A percentile compares a stretch with the other conserved stretches of the same genome.
Evolutionary conservation across 306 rosid species (phyloP).

Genomic region (Malus sylvestris): DNA sequence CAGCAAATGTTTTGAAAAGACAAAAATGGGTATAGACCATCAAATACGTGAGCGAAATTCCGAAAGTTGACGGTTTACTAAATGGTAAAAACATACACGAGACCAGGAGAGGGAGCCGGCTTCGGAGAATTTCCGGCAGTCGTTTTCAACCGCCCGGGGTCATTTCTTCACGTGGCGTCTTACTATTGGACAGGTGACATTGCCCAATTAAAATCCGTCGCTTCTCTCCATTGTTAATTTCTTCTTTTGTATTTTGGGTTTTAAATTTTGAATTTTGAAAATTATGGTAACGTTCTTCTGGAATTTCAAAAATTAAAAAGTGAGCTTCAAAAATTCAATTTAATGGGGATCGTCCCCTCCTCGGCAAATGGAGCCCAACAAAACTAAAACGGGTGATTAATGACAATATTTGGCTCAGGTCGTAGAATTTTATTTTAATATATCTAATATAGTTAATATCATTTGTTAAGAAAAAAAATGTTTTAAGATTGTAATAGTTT

Average conservation of each 20-base stretch:
- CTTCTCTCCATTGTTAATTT: not conserved
- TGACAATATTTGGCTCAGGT: too few species aligned
- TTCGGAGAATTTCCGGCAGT: slow-evolving; percentile 9
- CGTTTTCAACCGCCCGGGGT: slow-evolving; percentile 34
- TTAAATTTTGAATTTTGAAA: slow-evolving; percentile 19
- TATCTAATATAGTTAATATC: accelerated
- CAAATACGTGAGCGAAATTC: slow-evolving; percentile 13
- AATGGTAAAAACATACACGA: not conserved
- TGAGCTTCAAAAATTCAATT: not conserved
- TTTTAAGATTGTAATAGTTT: too few species aligned
- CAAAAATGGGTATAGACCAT: not conserved
- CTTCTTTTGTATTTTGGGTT: not conserved
- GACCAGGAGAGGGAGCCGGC: not conserved
- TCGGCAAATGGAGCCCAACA: not conserved
- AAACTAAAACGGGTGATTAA: not conserved
- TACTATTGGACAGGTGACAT: slow-evolving; percentile 29
- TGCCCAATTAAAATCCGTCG: slow-evolving; percentile 7
- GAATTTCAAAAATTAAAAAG: not conserved
- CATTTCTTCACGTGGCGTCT: slow-evolving; percentile 16
- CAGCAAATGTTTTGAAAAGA: not conserved
- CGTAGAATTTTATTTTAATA: too few species aligned
- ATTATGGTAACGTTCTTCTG: not conserved
- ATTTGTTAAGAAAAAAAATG: accelerated
- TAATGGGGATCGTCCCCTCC: not conserved
- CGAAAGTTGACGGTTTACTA: slow-evolving; percentile 1